These are phyloP conservation scores for Knoxia roxburghii DNA, from an alignment of 257 asterid genomes.

Conservation along the genomic window DNA sequence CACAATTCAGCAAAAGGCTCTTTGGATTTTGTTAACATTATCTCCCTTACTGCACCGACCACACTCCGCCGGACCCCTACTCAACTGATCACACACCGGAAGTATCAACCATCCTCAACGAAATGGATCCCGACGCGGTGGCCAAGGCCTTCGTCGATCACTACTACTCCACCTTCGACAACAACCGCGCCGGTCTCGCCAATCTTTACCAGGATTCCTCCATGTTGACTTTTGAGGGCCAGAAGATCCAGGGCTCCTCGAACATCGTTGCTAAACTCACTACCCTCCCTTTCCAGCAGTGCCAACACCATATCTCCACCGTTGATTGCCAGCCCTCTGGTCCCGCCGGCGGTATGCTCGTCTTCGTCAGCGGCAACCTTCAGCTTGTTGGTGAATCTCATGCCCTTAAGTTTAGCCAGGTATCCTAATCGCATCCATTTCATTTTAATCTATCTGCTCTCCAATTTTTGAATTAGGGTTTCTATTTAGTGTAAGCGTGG, in stretches of 20 bases:
- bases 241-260: slow-evolving; percentile 40
- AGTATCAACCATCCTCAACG: background rate
- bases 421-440: too few relatives aligned
- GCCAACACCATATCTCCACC: slow-evolving; percentile 45
- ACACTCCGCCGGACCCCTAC: too few relatives aligned
- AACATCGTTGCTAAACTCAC: slow-evolving; percentile 35
- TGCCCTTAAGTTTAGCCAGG: slow-evolving; percentile 42
- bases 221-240: slow-evolving; percentile 53
- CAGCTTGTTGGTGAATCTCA: slow-evolving; percentile 47
- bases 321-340: slow-evolving; percentile 63
- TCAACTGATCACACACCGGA: too few relatives aligned
- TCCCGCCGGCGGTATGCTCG: slow-evolving; percentile 50
- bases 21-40: too few relatives aligned
- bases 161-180: slow-evolving; percentile 47
- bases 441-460: background rate
- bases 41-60: too few relatives aligned
- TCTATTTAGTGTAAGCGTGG: background rate
- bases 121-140: slow-evolving; percentile 46
- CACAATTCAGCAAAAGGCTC: too few relatives aligned
- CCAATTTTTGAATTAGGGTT: background rate
- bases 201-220: slow-evolving; percentile 40
- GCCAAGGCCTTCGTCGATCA: slow-evolving; percentile 55
- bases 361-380: slow-evolving; percentile 46
- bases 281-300: slow-evolving; percentile 46
- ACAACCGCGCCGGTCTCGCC: slow-evolving; percentile 34